phyloP scores from a whole-genome alignment of 805 yeast genomes.

The Candida ipomoeae region DNA sequence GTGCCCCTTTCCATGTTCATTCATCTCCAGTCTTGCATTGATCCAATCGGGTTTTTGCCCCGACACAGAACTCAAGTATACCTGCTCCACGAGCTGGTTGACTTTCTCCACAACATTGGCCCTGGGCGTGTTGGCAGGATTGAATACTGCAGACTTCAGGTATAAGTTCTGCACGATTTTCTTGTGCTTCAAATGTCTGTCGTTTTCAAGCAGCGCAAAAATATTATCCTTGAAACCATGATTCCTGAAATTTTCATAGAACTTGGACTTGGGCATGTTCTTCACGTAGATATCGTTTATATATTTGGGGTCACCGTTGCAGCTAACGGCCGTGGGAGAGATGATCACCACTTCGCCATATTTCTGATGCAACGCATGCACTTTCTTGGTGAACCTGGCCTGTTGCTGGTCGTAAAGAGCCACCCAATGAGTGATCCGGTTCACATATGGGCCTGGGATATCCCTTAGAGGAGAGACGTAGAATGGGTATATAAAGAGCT shows the following conservation, averaged over 20 bases:
- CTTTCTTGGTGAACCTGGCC: constrained; percentile 34
- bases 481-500: constrained; percentile 43
- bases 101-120: constrained; percentile 25
- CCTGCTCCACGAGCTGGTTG: constrained; percentile 23
- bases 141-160: constrained; percentile 32
- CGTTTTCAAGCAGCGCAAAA: constrained; percentile 51
- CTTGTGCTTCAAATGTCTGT: constrained; percentile 26
- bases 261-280: constrained; percentile 52
- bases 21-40: constrained; percentile 29
- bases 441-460: constrained; percentile 57
- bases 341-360: constrained; percentile 64
- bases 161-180: constrained; percentile 31
- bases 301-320: constrained; percentile 46
- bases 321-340: constrained; percentile 58
- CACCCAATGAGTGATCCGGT: constrained; percentile 40
- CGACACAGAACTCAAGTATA: constrained; percentile 26
- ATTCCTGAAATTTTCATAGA: constrained; percentile 57
- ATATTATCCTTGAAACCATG: constrained; percentile 53
- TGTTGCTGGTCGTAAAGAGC: constrained; percentile 42
- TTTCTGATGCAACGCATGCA: constrained; percentile 47
- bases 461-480: constrained; percentile 44
- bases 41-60: constrained; percentile 31
- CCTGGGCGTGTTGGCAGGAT: constrained; percentile 27
- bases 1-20: constrained; percentile 35
- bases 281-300: constrained; percentile 54